A percentile compares a stretch with the other conserved stretches of the same genome.
These are phyloP conservation scores for Termitomyces sp. DNA, from an alignment of 768 basidiomycete genomes.

Conservation along the genomic window DNA sequence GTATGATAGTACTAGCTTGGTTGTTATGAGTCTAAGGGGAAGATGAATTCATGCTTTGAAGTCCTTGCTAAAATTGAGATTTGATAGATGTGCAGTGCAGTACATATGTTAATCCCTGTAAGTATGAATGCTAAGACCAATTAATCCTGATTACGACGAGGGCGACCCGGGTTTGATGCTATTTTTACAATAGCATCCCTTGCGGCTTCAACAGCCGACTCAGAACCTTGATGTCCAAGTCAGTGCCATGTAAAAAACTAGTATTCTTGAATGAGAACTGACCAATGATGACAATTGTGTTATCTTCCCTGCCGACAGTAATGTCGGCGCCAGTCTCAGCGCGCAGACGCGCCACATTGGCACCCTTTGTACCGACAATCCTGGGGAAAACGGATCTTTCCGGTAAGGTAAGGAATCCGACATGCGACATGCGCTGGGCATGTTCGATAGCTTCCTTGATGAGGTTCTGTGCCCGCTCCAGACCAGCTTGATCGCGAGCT, in stretches of 20 bases:
- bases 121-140: background rate
- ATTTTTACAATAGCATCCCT: slow-evolving; percentile 75
- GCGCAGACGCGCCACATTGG: slow-evolving; percentile 85
- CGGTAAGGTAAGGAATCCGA: slow-evolving; percentile 80
- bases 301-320: slow-evolving; percentile 85
- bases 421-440: slow-evolving; percentile 70
- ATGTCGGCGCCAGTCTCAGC: slow-evolving; percentile 91
- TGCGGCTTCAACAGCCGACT: slow-evolving; percentile 64
- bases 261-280: slow-evolving; percentile 20
- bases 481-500: slow-evolving; percentile 69
- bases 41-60: background rate
- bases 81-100: background rate
- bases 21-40: background rate
- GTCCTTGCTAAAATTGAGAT: background rate
- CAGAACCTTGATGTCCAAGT: slow-evolving; percentile 48
- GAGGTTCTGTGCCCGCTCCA: slow-evolving; percentile 71
- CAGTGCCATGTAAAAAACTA: background rate
- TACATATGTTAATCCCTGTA: slow-evolving; percentile 1
- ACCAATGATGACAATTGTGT: slow-evolving; percentile 86
- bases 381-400: slow-evolving; percentile 87
- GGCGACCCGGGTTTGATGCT: slow-evolving; percentile 36
- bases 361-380: slow-evolving; percentile 89
- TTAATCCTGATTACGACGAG: slow-evolving; percentile 35
- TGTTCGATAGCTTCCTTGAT: slow-evolving; percentile 68
- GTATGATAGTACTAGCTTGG: background rate